These are phyloP conservation scores for Decorospora gaudefroyi DNA, from an alignment of 2,329 filamentous ascomycete species.

Conservation along the genomic window DNA sequence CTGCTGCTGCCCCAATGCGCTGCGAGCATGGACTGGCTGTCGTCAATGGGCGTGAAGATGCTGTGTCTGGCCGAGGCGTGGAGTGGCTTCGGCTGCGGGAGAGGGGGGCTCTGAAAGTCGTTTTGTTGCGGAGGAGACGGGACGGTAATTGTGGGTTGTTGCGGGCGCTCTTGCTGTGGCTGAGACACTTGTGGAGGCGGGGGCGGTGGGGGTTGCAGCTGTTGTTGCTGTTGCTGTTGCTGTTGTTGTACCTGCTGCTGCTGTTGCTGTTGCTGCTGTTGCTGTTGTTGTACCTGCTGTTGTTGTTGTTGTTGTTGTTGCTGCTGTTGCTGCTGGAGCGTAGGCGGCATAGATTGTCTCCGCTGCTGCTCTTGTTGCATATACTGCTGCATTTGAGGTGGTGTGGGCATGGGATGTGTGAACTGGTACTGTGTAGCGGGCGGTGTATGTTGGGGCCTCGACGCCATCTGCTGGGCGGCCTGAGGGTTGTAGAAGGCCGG, in stretches of 20 bases:
- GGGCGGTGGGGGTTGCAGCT: constrained; percentile 68
- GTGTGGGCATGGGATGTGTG: constrained; percentile 50
- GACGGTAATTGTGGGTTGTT: constrained; percentile 45
- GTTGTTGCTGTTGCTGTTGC: constrained; percentile 47
- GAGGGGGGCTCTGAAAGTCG: constrained; percentile 58
- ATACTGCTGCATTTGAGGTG: constrained; percentile 62
- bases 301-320: constrained; percentile 56
- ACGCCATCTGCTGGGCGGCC: constrained; percentile 55
- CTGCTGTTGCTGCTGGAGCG: constrained; percentile 64
- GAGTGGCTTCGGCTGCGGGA: constrained; percentile 67
- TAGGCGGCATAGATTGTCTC: constrained; percentile 72
- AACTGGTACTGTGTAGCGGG: constrained; percentile 53
- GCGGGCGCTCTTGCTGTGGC: constrained; percentile 65
- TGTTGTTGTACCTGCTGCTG: constrained; percentile 70
- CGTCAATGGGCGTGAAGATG: constrained; percentile 97
- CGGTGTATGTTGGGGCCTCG: constrained; percentile 46
- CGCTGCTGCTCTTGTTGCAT: constrained; percentile 79
- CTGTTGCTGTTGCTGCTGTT: constrained; percentile 68
- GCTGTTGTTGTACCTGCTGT: constrained; percentile 56
- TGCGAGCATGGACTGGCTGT: constrained; percentile 83
- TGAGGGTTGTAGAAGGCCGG: constrained; percentile 81
- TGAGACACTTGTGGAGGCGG: constrained; percentile 74
- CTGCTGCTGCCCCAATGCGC: constrained; percentile 71
- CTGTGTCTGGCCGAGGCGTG: constrained; percentile 73
- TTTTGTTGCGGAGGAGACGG: constrained; percentile 59